Base-by-base conservation (phyloP, 192 early-diverging fungal species). In the Gryganskiella cystojenkinii region DNA sequence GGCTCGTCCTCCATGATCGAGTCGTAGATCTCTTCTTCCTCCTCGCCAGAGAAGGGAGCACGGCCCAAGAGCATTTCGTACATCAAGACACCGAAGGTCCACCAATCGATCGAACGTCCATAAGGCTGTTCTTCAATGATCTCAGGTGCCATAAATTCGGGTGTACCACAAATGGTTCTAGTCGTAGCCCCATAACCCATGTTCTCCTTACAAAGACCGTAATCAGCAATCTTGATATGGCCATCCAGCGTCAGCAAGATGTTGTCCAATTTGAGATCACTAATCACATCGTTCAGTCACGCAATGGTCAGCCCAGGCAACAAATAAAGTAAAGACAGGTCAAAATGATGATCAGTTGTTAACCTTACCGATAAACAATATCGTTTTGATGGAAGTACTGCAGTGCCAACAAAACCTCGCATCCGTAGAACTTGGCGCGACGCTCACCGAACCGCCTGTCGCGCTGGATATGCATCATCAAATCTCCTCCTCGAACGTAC, bases 391-490 rank as follows among this genome's bases (percentile, higher is more conserved):
- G 95, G 57, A 97, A 85, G 79, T 96, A 93, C 78, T 97, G 94
- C 31, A 97, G 92, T 4, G 94, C 95, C 64, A 95, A 80, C 20
- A 95, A 82, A 7, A 97, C 94, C 73, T 97, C 95, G 51, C 90
- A 92, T 59, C 94, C 93, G 67, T 97, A 97, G 79, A 96, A 96
- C 68, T 91, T 90, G 46, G 95, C 95, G 47, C 94, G 91, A 24
- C 91, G 89, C 74, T 94, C 91, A 19, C 93, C 90, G 75, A 97
- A 97, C 6, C 94, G 85, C 33, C 66, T 67, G 55, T 90, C 86
- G 61, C 90, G 90, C 71, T 98, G 97, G 55, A 99, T 96, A 78
- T 98, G 97, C 92, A 96, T 96, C 96, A 99, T 98, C 80, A 99
- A 80, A 84, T 99, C 98, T 40, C 98, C 98, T 66, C 98, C 98